Conservation (phyloP, 129 eudicot species). For the Lactuca sativa region DNA sequence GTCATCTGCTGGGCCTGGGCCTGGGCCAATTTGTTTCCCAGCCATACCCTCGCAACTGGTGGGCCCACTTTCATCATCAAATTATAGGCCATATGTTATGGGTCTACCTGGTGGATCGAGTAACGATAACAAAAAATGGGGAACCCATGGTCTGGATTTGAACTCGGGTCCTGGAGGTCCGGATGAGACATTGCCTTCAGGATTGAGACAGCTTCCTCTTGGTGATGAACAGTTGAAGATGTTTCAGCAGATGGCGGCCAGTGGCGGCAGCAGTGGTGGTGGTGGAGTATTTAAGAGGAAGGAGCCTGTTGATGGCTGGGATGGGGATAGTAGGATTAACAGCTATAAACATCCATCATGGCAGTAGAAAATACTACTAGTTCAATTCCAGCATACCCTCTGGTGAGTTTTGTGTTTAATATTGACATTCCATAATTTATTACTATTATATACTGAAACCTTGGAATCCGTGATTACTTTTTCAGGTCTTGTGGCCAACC, state of each 20-base stretch:
- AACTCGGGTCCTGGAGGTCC: constrained; percentile 73
- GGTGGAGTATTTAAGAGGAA: constrained; percentile 62
- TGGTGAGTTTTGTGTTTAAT: constrained; percentile 14
- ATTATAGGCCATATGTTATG: constrained; percentile 56
- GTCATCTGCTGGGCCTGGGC: constrained; percentile 50
- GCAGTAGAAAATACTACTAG: constrained; percentile 37
- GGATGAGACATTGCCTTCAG: constrained; percentile 48
- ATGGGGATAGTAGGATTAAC: constrained; percentile 51
- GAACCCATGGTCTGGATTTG: constrained; percentile 71
- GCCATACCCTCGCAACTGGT: constrained; percentile 50
- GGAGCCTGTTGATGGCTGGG: constrained; percentile 80
- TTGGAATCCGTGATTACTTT: neutral
- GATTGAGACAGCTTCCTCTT: constrained; percentile 53
- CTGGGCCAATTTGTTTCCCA: constrained; percentile 53
- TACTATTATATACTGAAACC: neutral
- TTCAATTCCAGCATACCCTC: neutral
- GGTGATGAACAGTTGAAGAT: constrained; percentile 65
- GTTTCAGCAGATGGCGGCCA: constrained; percentile 39
- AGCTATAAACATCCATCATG: constrained; percentile 65
- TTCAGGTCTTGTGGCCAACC: constrained; percentile 2
- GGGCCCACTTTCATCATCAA: constrained; percentile 53
- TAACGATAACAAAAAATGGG: constrained; percentile 63
- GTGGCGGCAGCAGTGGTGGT: constrained; percentile 17
- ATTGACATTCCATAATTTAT: neutral
- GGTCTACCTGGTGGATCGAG: constrained; percentile 49